Conservation (phyloP, 2,329 filamentous ascomycete genomes). For the Xylariaceae sp. region DNA sequence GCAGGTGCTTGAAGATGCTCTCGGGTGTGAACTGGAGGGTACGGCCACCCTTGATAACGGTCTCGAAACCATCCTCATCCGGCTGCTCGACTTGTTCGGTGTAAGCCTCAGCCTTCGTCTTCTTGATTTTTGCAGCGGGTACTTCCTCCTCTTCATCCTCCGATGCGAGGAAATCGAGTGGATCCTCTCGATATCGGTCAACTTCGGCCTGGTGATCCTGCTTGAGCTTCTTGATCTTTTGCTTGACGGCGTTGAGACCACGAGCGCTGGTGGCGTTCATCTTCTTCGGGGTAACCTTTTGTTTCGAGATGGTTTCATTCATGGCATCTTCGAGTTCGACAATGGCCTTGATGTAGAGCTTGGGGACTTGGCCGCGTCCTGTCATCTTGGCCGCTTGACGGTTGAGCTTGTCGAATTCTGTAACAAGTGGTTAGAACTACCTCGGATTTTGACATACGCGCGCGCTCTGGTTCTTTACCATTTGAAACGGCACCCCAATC, state of each 20-base stretch:
- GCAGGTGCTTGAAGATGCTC: constrained; percentile 96
- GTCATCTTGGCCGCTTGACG: constrained; percentile 81
- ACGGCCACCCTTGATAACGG: constrained; percentile 87
- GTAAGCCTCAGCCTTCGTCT: constrained; percentile 56
- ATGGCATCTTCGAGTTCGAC: constrained; percentile 93
- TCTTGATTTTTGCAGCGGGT: constrained; percentile 58
- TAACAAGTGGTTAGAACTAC: constrained; percentile 7
- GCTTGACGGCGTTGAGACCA: constrained; percentile 95
- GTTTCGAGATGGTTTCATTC: constrained; percentile 92
- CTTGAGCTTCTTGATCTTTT: constrained; percentile 98
- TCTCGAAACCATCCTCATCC: constrained; percentile 87
- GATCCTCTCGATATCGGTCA: constrained; percentile 80
- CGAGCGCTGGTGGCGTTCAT: constrained; percentile 97
- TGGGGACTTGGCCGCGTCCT: constrained; percentile 79
- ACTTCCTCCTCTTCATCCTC: constrained; percentile 78
- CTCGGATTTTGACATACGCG: not conserved
- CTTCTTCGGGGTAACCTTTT: constrained; percentile 96
- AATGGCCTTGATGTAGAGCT: constrained; percentile 89
- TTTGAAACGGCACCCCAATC: constrained; percentile 94
- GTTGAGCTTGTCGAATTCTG: constrained; percentile 95
- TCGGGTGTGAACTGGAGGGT: constrained; percentile 92
- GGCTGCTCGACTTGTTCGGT: constrained; percentile 60
- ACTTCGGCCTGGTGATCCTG: constrained; percentile 90
- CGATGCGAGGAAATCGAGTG: constrained; percentile 41
- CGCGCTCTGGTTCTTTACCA: constrained; percentile 57